A percentile compares a stretch with the other conserved stretches of the same genome.
These are phyloP conservation scores for Uronychia setigera DNA, from an alignment of 73 alveolate genomes.

Conservation along the genomic window DNA sequence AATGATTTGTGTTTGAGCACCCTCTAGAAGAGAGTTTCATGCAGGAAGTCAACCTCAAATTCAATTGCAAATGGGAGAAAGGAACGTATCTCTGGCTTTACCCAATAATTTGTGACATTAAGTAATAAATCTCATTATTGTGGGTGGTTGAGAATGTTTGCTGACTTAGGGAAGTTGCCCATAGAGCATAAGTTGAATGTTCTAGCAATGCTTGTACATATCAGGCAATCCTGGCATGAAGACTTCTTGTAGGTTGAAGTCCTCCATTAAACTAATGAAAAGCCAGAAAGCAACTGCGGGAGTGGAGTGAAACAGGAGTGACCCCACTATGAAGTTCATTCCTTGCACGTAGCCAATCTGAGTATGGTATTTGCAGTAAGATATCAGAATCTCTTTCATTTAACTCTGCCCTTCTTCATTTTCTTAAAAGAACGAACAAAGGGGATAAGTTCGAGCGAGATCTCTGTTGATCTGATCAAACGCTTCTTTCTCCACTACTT, in stretches of 20 bases:
- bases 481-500: background rate
- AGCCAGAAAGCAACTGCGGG: constrained; percentile 88
- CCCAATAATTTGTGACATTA: no score
- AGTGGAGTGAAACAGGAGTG: constrained; percentile 79
- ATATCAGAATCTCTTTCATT: background rate
- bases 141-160: constrained; percentile 40
- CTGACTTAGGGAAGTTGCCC: constrained; percentile 44
- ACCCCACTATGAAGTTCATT: constrained; percentile 92
- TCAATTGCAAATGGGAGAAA: no score
- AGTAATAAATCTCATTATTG: no score
- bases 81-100: no score
- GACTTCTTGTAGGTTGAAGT: constrained; percentile 71
- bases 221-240: constrained; percentile 86
- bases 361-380: background rate
- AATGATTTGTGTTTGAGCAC: no score
- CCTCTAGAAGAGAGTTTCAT: no score
- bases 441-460: constrained; percentile 37
- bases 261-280: constrained; percentile 77
- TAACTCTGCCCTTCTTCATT: background rate
- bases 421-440: constrained; percentile 21
- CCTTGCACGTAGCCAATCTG: constrained; percentile 88
- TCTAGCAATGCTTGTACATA: constrained; percentile 65
- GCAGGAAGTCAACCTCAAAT: no score
- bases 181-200: constrained; percentile 38
- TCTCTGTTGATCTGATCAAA: constrained; percentile 31